Evolutionary conservation across 2,329 filamentous ascomycete species (phyloP), one percentile per base, ranked within the genome.

Genomic region (Colletotrichum sp.): DNA sequence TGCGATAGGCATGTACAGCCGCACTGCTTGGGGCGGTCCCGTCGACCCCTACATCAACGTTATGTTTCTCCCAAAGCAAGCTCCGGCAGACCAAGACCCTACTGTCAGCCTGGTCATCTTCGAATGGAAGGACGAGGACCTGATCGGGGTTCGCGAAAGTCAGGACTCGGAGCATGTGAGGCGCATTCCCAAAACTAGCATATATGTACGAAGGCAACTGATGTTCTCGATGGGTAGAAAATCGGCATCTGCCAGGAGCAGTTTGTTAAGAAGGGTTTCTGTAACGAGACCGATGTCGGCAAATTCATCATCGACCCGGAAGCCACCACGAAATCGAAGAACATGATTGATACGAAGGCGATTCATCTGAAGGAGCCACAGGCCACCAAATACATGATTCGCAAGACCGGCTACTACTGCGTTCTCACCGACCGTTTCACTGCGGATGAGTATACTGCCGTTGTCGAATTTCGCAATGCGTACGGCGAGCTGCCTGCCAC

Each of bases 331-430:
- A 87, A 90, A 64, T 95, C 95, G 32, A 90, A 90, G 75, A 95
- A 91, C 79, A 84, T 93, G 65, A 95, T 99, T 79, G 88, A 95
- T 79, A 96, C 95, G 76, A 89, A 94, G 84, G 95, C 96, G 12
- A 88, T 99, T 75, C 93, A 98, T 82, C 89, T 99, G 68, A 96
- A 95, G 78, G 89, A 95, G 72, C 90, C 95, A 2, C 84, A 86
- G 24, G 89, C 93, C 4, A 92, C 98, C 83, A 95, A 95, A 78
- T 99, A 99, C 83, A 89, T 92, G 8, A 93, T 98, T 80, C 93
- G 93, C 81, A 95, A 95, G 84, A 99, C 97, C 0, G 97, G 97
- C 32, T 99, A 98, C 86, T 99, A 98, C 85, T 99, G 97, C 81
- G 93, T 99, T 75, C 92, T 95, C 68, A 97, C 95, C 2, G 93